A percentile compares a stretch with the other conserved stretches of the same genome.
These are phyloP conservation scores for Penstemon davidsonii DNA, from an alignment of 257 asterid species.

Conservation along the genomic window DNA sequence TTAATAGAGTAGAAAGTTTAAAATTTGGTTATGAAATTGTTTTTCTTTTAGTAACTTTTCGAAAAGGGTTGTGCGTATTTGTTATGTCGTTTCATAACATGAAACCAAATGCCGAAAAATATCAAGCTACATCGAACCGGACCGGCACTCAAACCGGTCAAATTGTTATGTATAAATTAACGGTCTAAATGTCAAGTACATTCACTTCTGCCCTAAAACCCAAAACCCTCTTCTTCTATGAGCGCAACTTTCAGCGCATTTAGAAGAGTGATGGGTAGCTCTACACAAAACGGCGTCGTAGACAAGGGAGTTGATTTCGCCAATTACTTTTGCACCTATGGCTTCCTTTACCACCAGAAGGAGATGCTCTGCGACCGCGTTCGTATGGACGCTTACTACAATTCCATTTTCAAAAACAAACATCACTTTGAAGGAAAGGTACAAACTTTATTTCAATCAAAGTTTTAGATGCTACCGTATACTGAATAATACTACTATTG, in stretches of 20 bases:
- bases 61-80: no score
- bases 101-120: neutral
- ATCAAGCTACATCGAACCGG: constrained; percentile 1
- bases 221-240: neutral
- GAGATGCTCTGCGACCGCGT: constrained; percentile 98
- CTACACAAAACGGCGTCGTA: constrained; percentile 42
- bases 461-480: neutral
- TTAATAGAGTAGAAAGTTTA: no score
- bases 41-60: no score
- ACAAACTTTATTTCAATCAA: neutral
- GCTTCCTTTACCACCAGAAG: constrained; percentile 93
- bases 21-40: no score
- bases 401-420: constrained; percentile 74
- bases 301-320: constrained; percentile 95
- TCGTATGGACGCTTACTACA: constrained; percentile 95
- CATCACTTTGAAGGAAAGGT: constrained; percentile 89
- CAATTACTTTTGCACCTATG: constrained; percentile 94
- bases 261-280: constrained; percentile 54
- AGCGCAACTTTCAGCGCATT: neutral
- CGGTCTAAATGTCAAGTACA: neutral
- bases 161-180: neutral
- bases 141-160: constrained; percentile 4
- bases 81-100: no score
- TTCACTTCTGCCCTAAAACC: constrained; percentile 14
- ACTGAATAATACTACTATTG: no score